Evolutionary conservation across 2,329 filamentous ascomycete species (phyloP).

Genomic region (Lasiodiplodia sp.): DNA sequence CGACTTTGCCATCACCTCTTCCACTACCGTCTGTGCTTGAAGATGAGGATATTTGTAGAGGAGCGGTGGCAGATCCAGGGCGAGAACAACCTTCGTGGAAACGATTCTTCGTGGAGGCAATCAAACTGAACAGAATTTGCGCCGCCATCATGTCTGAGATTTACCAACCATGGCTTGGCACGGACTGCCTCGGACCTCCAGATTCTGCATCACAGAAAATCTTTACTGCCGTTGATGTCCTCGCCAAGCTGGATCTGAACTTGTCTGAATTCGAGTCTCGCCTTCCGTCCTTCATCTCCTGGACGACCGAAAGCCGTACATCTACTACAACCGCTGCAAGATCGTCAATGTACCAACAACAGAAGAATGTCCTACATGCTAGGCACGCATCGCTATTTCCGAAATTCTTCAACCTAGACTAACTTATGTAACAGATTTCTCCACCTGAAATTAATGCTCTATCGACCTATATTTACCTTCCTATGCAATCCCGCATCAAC

Average conservation of each 20-base stretch:
- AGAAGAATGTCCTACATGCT: background rate
- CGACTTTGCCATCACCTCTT: background rate
- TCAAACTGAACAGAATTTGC: conserved; percentile 1
- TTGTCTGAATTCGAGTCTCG: background rate
- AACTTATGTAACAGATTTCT: background rate
- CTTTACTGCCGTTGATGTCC: background rate
- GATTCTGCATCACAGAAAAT: background rate
- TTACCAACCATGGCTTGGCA: background rate
- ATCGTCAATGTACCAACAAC: background rate
- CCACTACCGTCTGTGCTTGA: background rate
- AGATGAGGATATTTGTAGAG: background rate
- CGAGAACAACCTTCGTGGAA: background rate
- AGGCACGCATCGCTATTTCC: background rate
- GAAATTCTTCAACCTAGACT: background rate
- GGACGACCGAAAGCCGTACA: background rate
- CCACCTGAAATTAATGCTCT: background rate
- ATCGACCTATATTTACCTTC: conserved; percentile 1
- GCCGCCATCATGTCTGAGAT: conserved; percentile 1
- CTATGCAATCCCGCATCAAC: background rate
- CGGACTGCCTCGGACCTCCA: background rate
- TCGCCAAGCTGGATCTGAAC: background rate
- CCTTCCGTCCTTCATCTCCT: background rate
- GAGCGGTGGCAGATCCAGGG: background rate
- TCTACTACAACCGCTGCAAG: background rate
- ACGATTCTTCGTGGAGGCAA: background rate